phyloP scores from a whole-genome alignment of 106 monocot genomes.

The Acorus gramineus region DNA sequence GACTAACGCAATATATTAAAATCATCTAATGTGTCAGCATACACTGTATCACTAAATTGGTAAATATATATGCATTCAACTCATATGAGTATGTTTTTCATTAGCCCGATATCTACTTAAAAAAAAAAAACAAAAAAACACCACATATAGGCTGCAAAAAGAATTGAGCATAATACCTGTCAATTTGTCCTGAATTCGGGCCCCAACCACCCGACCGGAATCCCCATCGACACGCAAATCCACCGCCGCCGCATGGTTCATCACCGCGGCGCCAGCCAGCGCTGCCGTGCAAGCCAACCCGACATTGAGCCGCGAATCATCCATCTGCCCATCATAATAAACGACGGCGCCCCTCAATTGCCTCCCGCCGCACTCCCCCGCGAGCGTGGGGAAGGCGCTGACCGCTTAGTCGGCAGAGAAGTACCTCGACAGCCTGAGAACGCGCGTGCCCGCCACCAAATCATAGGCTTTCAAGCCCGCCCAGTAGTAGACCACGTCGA shows the following conservation, averaged over 20 bases:
- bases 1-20: too few relatives aligned
- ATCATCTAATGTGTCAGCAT: too few relatives aligned
- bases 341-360: constrained; percentile 92
- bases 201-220: constrained; percentile 67
- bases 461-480: constrained; percentile 82
- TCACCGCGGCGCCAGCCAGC: constrained; percentile 67
- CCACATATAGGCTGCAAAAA: too few relatives aligned
- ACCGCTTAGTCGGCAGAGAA: constrained; percentile 79
- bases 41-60: too few relatives aligned
- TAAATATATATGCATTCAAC: too few relatives aligned
- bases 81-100: too few relatives aligned
- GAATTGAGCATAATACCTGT: constrained; percentile 43
- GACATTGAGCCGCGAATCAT: constrained; percentile 90
- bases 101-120: too few relatives aligned
- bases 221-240: constrained; percentile 65
- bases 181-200: constrained; percentile 60
- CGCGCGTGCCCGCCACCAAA: constrained; percentile 78
- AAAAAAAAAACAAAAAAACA: too few relatives aligned
- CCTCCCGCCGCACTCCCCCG: constrained; percentile 48
- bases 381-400: constrained; percentile 88
- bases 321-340: constrained; percentile 99
- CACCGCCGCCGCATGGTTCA: constrained; percentile 90
- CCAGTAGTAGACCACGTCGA: constrained; percentile 89
- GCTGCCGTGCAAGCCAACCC: constrained; percentile 94
- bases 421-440: constrained; percentile 88